These are phyloP conservation scores for Backusella macrospora DNA, from an alignment of 192 early-diverging fungal species.

Conservation along the genomic window DNA sequence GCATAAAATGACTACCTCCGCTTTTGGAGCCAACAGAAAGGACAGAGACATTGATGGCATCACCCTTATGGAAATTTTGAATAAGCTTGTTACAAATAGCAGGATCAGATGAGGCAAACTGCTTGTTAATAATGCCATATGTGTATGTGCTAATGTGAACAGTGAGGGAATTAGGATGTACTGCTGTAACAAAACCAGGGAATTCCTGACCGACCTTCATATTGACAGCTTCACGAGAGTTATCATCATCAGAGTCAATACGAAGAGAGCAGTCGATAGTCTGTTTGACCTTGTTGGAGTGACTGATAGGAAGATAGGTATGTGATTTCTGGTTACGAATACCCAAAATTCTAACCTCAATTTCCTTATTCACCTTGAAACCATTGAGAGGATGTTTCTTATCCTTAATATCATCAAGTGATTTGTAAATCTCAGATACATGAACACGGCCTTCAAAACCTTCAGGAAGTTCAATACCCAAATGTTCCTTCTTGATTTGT, in stretches of 20 bases:
- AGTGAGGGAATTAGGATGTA: conserved; percentile 30
- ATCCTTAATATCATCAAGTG: conserved; percentile 23
- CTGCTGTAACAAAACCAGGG: conserved; percentile 50
- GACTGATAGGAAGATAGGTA: conserved; percentile 68
- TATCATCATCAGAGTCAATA: conserved; percentile 18
- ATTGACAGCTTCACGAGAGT: conserved; percentile 34
- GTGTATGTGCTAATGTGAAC: conserved; percentile 30
- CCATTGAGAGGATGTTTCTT: conserved; percentile 44
- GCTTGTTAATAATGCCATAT: conserved; percentile 32
- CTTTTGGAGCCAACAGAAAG: conserved; percentile 29
- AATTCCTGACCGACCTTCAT: conserved; percentile 45
- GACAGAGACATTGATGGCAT: conserved; percentile 35
- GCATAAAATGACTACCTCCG: conserved; percentile 22
- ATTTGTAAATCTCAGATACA: conserved; percentile 67
- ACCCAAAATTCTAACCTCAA: conserved; percentile 72
- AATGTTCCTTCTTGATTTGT: conserved; percentile 53
- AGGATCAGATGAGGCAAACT: conserved; percentile 34
- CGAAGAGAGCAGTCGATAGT: conserved; percentile 45
- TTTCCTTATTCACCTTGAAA: conserved; percentile 39
- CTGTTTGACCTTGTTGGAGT: conserved; percentile 47
- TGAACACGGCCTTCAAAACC: conserved; percentile 79
- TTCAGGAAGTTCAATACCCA: conserved; percentile 66
- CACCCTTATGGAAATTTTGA: conserved; percentile 30
- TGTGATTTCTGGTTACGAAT: conserved; percentile 61
- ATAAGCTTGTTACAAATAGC: conserved; percentile 25